Evolutionary conservation across 441 rosid species (phyloP).

Genomic region (Pelargonium myrrhifolium): DNA sequence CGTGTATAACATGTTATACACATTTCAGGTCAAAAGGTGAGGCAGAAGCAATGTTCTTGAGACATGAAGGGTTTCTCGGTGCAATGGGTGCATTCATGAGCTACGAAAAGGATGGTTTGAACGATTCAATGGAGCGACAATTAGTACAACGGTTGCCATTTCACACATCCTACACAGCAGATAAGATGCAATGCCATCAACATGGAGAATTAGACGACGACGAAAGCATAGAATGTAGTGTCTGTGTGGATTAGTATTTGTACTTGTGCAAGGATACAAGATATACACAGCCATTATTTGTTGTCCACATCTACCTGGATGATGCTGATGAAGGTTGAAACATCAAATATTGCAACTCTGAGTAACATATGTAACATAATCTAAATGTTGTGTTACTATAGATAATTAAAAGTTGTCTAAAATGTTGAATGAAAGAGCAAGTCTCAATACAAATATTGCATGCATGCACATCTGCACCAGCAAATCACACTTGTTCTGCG

Average conservation of each 20-base stretch:
- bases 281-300: neutral
- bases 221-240: slow-evolving; percentile 33
- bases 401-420: neutral
- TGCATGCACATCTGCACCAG: neutral
- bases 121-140: neutral
- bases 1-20: too few species aligned
- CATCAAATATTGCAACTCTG: neutral
- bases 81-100: slow-evolving; percentile 8
- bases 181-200: slow-evolving; percentile 22
- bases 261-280: neutral
- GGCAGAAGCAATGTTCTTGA: slow-evolving; percentile 1
- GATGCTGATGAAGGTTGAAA: neutral
- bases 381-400: neutral
- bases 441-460: neutral
- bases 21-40: slow-evolving; percentile 5
- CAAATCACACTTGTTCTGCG: neutral
- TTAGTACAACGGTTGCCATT: slow-evolving; percentile 16
- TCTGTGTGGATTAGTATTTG: slow-evolving; percentile 23
- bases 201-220: slow-evolving; percentile 28
- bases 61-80: slow-evolving; percentile 3
- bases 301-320: neutral
- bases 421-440: neutral
- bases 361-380: neutral
- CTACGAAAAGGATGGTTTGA: neutral
- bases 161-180: slow-evolving; percentile 21